phyloP scores from a whole-genome alignment of 768 basidiomycete genomes.

The Suillus americanus region DNA sequence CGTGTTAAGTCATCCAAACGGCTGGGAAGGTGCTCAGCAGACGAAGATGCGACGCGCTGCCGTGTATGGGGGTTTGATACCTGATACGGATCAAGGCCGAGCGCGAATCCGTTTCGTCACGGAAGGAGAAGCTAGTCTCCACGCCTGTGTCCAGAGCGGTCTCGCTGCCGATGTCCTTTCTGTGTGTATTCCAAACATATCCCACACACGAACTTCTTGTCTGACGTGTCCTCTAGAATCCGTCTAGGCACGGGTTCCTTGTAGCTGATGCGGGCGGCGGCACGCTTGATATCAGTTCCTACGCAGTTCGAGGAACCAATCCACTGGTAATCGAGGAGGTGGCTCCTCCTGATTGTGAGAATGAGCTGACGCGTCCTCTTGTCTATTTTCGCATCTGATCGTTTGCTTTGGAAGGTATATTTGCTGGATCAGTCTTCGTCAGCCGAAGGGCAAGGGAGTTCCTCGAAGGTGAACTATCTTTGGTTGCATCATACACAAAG shows the following conservation, averaged over 20 bases:
- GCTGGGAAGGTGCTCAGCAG: conserved; percentile 78
- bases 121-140: conserved; percentile 81
- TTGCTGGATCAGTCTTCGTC: conserved; percentile 82
- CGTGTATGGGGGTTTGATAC: conserved; percentile 67
- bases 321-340: conserved; percentile 82
- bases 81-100: conserved; percentile 71
- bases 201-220: conserved; percentile 2
- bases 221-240: conserved; percentile 45
- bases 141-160: conserved; percentile 77
- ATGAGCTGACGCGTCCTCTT: not conserved
- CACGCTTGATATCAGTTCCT: conserved; percentile 79
- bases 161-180: conserved; percentile 76
- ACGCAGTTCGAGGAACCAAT: conserved; percentile 65
- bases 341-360: conserved; percentile 77
- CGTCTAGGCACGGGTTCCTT: conserved; percentile 74
- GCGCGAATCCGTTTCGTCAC: conserved; percentile 79
- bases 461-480: conserved; percentile 51
- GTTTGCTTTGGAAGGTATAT: conserved; percentile 51
- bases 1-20: conserved; percentile 78
- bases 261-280: conserved; percentile 83
- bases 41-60: conserved; percentile 77
- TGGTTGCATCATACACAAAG: conserved; percentile 5
- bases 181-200: conserved; percentile 37
- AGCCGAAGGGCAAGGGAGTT: conserved; percentile 73
- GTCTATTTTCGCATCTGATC: conserved; percentile 4